Evolutionary conservation across 495 filamentous ascomycete species (phyloP), one percentile per base, ranked within the genome.

Genomic region (Hyaloscypha bicolor): DNA sequence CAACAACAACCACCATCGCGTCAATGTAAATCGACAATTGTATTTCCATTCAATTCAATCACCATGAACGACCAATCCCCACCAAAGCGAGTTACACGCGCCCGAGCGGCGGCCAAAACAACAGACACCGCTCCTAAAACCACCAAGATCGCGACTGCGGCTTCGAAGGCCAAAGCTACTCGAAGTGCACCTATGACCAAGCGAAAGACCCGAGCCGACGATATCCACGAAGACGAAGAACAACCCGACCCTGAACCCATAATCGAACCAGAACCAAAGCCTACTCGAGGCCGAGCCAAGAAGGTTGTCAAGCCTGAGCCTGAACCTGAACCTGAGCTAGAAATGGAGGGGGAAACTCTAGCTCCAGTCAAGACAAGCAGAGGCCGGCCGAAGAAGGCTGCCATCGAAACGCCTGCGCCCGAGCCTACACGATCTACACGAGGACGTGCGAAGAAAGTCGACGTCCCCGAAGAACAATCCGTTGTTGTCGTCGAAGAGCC

Each of bases 71-170:
- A 80, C 65, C 80, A 80, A 73, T 83, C 80, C 33, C 84, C 80
- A 65, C 86, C 85, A 33, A 86, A 87, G 72, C 83, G 87, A 61
- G 80, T 86, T 65, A 88, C 86, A 62, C 81, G 87, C 66, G 83
- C 86, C 55, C 78, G 86, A 67, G 84, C 82, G 60, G 83, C 86
- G 60, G 81, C 80, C 56, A 82, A 80, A 68, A 70, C 56, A 31
- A 67, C 68, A 45, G 77, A 75, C 69, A 71, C 71, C 51, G 72
- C 52, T 53, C 72, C 68, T 68, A 78, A 71, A 58, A 69, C 64
- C 29, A 74, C 48, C 68, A 76, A 68, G 65, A 72, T 69, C 72
- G 77, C 74, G 59, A 74, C 71, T 61, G 77, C 75, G 53, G 69
- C 77, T 45, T 75, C 74, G n/a, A 80, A 78, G 67, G 74, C 81